phyloP scores from a whole-genome alignment of 768 basidiomycete species.

The Psilocybe subaeruginosa region DNA sequence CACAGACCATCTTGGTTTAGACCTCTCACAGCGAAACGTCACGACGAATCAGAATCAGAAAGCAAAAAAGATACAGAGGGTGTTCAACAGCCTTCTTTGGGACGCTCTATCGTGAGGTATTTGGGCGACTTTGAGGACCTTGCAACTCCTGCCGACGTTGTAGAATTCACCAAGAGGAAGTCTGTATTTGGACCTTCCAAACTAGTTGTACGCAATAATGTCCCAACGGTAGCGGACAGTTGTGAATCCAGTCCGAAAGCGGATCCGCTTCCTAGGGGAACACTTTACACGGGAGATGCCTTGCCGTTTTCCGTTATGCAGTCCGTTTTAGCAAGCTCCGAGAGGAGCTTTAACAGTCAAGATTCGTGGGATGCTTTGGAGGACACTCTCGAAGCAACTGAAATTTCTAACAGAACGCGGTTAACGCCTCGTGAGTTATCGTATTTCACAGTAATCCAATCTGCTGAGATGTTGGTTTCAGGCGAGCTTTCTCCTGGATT shows the following conservation, averaged over 20 bases:
- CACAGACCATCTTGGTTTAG: slow-evolving; percentile 13
- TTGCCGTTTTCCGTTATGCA: background rate
- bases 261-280: slow-evolving; percentile 2
- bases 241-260: background rate
- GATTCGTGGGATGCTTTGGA: slow-evolving; percentile 4
- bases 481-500: slow-evolving; percentile 12
- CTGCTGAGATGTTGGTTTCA: background rate
- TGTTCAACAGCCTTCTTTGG: slow-evolving; percentile 11
- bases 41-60: background rate
- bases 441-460: too few species aligned
- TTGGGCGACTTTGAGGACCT: slow-evolving; percentile 13
- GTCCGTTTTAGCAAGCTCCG: background rate
- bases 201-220: slow-evolving; percentile 3
- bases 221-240: background rate
- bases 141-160: slow-evolving; percentile 3
- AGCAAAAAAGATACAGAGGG: background rate
- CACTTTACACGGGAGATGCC: slow-evolving; percentile 3
- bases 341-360: slow-evolving; percentile 7
- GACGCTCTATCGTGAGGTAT: slow-evolving; percentile 14
- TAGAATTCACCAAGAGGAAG: slow-evolving; percentile 11
- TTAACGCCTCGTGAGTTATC: slow-evolving; percentile 5
- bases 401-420: background rate
- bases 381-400: background rate
- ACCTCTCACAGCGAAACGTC: background rate
- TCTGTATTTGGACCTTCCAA: slow-evolving; percentile 12